Evolutionary conservation across 805 yeast genomes (phyloP), one percentile per base, ranked within the genome.

Genomic region (Yarrowia hollandica): DNA sequence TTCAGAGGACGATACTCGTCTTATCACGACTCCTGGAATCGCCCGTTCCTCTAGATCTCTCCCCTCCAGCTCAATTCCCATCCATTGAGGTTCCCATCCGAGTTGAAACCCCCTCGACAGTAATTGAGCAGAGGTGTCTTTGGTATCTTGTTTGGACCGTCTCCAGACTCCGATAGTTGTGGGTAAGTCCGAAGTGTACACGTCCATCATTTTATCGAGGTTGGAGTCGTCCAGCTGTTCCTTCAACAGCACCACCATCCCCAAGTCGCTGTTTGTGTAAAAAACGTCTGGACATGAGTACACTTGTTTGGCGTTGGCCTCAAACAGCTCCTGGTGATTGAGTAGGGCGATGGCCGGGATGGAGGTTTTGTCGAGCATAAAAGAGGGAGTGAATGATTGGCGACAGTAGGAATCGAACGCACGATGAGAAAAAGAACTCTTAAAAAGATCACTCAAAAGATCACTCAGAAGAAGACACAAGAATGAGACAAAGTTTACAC

Each of bases 281-380:
- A 33, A 2, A 4, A 48, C 30, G 21, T 48, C 39, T 15, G 23
- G 30, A 8, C 22, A 21, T 11, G 55, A 11, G 39, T 48, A 48
- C 6, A 48, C 30, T 12, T 33, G 39, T 4, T 39, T 11, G 28
- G 39, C 39, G 33, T 48, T 48, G 30, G 55, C 55, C 21, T 33
- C 55, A 33, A 48, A 48, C 55, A 48, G 55, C 34, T 48, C 55
- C 16, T 16, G 31, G 15, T 48, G 55, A 16, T 48, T 48, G 19
- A 30, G 54, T 3, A 44, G 19, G 26, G 54, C 22, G 6, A 44
- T 19, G 9, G 9, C 7, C 14, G 37, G 37, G 9, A 44, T 44
- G 3, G 15, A n/a, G n/a, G 10, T 33, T 9, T 8, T 33, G 18
- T 11, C 7, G 3, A 9, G 11, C 15, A 15, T 33, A 15, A 7